A percentile compares a stretch with the other conserved stretches of the same genome.
These are phyloP conservation scores for Plasmodium berghei DNA, from an alignment of 169 alveolate genomes.

Conservation along the genomic window DNA sequence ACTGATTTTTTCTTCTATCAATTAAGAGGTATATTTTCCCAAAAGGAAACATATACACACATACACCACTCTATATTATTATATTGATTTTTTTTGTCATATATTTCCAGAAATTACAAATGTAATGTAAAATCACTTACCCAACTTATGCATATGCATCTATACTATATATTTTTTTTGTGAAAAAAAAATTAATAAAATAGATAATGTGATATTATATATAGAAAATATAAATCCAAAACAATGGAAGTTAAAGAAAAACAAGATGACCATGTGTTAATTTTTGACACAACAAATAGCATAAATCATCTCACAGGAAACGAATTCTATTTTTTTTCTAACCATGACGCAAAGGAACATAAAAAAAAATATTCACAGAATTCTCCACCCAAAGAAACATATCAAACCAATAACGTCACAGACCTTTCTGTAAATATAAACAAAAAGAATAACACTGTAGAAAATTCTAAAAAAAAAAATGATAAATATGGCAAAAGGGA, in stretches of 20 bases:
- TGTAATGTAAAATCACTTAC: neutral
- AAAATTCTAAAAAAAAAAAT: neutral
- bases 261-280: conserved; percentile 17
- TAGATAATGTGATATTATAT: conserved; percentile 9
- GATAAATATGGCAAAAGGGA: neutral
- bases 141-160: neutral
- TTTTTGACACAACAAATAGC: conserved; percentile 49
- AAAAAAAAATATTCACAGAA: conserved; percentile 4
- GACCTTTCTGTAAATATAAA: neutral
- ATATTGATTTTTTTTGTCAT: neutral
- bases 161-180: neutral
- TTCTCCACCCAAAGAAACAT: neutral
- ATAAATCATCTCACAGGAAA: conserved; percentile 73
- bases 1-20: neutral
- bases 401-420: neutral
- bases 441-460: neutral
- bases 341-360: conserved; percentile 32
- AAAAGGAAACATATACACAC: neutral
- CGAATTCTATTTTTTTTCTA: conserved; percentile 71
- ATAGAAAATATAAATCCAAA: neutral
- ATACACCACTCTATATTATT: neutral
- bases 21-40: neutral
- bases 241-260: conserved; percentile 47
- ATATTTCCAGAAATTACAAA: neutral
- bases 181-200: conserved; percentile 15